These are phyloP conservation scores for Kuraishia cidri DNA, from an alignment of 805 yeast genomes.

Conservation along the genomic window DNA sequence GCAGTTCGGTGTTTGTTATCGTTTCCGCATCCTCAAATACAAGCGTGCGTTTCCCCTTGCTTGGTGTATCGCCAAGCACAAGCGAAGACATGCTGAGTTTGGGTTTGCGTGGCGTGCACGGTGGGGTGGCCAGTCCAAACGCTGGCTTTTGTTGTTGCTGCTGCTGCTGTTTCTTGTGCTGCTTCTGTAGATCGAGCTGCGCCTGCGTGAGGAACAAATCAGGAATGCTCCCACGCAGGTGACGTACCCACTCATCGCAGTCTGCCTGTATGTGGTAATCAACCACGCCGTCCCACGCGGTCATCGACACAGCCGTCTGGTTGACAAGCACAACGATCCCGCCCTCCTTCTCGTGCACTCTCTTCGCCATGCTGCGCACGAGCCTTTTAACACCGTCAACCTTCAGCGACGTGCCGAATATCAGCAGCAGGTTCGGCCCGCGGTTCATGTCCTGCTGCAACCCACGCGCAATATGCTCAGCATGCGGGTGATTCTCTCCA, in stretches of 20 bases:
- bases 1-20: neutral
- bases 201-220: slow-evolving; percentile 52
- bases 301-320: slow-evolving; percentile 49
- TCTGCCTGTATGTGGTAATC: slow-evolving; percentile 77
- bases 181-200: slow-evolving; percentile 6
- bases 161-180: slow-evolving; percentile 2
- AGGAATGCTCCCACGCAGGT: slow-evolving; percentile 45
- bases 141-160: neutral
- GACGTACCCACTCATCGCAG: slow-evolving; percentile 73
- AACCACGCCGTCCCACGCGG: slow-evolving; percentile 60
- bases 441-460: slow-evolving; percentile 54
- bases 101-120: neutral
- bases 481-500: slow-evolving; percentile 89
- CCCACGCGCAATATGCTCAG: slow-evolving; percentile 70
- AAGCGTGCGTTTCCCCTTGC: too few species aligned
- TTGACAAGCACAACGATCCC: slow-evolving; percentile 78
- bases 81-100: neutral
- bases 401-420: slow-evolving; percentile 87
- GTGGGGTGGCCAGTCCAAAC: too few species aligned
- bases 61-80: too few species aligned
- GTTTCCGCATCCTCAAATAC: neutral
- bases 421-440: slow-evolving; percentile 72
- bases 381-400: slow-evolving; percentile 84
- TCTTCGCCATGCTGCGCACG: slow-evolving; percentile 59
- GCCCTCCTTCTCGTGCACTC: slow-evolving; percentile 62